Base-by-base conservation (phyloP, 164 flowering plant species). In the Macadamia tetraphylla region DNA sequence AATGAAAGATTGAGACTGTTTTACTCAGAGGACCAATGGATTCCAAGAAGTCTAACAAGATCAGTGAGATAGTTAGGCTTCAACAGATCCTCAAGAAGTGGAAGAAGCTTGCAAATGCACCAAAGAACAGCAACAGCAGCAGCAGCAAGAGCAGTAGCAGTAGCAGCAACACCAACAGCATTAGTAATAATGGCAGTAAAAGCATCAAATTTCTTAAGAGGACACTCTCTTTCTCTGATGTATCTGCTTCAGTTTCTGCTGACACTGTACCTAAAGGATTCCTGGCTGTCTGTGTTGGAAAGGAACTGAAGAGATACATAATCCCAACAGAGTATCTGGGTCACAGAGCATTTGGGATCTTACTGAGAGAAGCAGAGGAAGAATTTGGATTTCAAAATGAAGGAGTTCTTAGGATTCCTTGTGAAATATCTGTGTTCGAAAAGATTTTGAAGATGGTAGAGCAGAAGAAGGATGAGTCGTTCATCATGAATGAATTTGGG, bases 351-450 rank as follows among this genome's bases (percentile, higher is more conserved):
- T 90, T 92, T 62, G 84, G 75, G 63, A 67, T 83, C 11, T 67
- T 92, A 7, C 77, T 92, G n/a, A 79, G 84, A 65, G 90, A 88
- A 73, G 96, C 98, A 0, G 98, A 92, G 65, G 98, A 92, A 58
- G 98, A 88, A 64, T 92, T 88, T 68, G 98, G 98, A n/a, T 92
- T 92, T 62, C 88, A 92, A 60, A 86, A 90, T 67, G 85, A 90
- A 63, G 98, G 98, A 6, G 90, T 84, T n/a, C 75, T 92, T 48
- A 85, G 82, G 80, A 84, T 92, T 63, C 98, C 98, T 0, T 92
- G 96, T 59, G 81, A 85, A 55, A 91, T 88, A 1, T 29, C 70
- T 2, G 75, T 87, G 6, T 90, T 92, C 40, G 86, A 88, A 80
- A 87, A 77, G 79, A 82, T 92, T 8, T 75, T 92, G 80, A 85